Percentiles rank a stretch among this genome's conserved stretches.
phyloP scores from a whole-genome alignment of 1,139 yeast genomes.

The Geotrichum klebahnii region DNA sequence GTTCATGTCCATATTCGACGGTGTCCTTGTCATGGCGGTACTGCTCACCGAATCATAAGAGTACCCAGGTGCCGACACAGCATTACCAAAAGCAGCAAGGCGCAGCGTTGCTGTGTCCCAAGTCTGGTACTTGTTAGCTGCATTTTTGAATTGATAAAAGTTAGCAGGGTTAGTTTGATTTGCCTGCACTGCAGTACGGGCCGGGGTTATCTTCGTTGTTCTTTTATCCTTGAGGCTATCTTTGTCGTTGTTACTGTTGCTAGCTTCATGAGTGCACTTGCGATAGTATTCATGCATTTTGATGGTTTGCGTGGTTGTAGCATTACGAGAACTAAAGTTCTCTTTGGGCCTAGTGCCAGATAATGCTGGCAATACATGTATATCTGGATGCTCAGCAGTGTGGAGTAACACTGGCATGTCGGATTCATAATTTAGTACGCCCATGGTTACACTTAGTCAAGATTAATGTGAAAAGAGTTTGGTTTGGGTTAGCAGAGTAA shows the following conservation, averaged over 20 bases:
- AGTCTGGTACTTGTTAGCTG: background rate
- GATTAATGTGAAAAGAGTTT: no score
- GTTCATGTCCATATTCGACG: no score
- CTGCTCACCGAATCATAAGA: no score
- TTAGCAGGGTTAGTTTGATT: background rate
- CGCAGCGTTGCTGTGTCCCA: background rate
- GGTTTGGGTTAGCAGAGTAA: no score
- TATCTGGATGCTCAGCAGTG: no score
- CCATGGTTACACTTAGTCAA: no score
- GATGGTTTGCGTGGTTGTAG: conserved; percentile 2
- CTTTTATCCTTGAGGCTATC: no score
- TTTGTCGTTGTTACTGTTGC: background rate
- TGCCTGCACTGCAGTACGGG: background rate
- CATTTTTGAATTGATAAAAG: background rate
- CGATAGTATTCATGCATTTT: background rate
- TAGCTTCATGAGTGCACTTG: background rate
- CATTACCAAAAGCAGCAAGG: no score
- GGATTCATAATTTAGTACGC: no score
- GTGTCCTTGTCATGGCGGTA: background rate
- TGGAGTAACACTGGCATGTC: no score
- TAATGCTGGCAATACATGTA: no score
- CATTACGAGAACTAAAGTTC: background rate
- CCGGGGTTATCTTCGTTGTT: background rate
- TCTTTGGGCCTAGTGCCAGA: background rate
- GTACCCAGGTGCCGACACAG: no score